Percentiles rank a stretch among this genome's conserved stretches.
These are phyloP conservation scores for Tricholoma bakamatsutake DNA, from an alignment of 768 basidiomycete species.

Conservation along the genomic window DNA sequence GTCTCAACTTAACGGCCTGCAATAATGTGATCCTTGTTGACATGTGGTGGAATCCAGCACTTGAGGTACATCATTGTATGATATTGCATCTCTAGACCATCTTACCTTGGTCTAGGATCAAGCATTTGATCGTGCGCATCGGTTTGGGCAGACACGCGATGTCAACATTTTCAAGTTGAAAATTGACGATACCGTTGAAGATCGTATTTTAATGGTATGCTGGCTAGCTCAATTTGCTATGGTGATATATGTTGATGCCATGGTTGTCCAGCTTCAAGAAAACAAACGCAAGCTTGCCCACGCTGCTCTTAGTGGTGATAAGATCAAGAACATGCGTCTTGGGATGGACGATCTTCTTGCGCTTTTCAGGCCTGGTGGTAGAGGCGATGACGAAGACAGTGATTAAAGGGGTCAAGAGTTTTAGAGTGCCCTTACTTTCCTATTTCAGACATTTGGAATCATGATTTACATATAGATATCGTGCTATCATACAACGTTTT, in stretches of 20 bases:
- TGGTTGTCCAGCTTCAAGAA: conserved; percentile 65
- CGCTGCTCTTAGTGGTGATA: conserved; percentile 85
- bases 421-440: neutral
- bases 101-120: conserved; percentile 55
- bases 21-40: conserved; percentile 93
- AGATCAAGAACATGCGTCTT: conserved; percentile 78
- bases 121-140: conserved; percentile 89
- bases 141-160: conserved; percentile 80
- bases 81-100: neutral
- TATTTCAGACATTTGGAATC: neutral
- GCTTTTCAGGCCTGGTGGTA: conserved; percentile 57
- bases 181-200: conserved; percentile 81
- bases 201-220: conserved; percentile 70
- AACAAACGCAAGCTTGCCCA: conserved; percentile 80
- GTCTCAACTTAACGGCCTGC: conserved; percentile 87
- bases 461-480: neutral
- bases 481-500: neutral
- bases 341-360: conserved; percentile 83
- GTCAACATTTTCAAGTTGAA: conserved; percentile 90
- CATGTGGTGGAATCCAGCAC: conserved; percentile 92
- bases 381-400: conserved; percentile 51
- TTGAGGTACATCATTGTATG: conserved; percentile 50
- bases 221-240: neutral
- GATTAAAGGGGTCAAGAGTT: neutral
- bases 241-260: neutral